phyloP scores from a whole-genome alignment of 768 basidiomycete species.

The Lentinula raphanica region DNA sequence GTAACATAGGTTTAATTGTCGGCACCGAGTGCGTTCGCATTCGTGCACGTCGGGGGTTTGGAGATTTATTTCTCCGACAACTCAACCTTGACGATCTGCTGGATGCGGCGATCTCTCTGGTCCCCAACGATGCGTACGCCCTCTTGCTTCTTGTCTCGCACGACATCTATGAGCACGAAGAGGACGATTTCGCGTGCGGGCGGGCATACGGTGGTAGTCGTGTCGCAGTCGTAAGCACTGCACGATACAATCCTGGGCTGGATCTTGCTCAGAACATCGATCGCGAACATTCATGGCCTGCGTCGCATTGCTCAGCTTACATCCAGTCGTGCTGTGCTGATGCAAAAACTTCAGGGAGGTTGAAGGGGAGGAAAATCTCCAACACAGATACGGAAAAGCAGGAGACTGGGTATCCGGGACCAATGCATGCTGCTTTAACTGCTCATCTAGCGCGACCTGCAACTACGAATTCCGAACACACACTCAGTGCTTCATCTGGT shows the following conservation, averaged over 20 bases:
- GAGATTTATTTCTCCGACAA: conserved; percentile 21
- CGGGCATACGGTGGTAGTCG: conserved; percentile 35
- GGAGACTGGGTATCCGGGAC: neutral
- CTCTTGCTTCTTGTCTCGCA: conserved; percentile 29
- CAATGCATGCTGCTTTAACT: conserved; percentile 17
- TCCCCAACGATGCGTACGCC: conserved; percentile 31
- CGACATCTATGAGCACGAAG: conserved; percentile 29
- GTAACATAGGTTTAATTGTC: conserved; percentile 25
- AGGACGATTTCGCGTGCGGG: conserved; percentile 33
- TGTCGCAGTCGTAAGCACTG: conserved; percentile 32
- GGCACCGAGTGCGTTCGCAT: conserved; percentile 27
- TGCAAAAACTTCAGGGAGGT: conserved; percentile 3
- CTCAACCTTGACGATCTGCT: conserved; percentile 33
- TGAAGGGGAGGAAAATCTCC: conserved; percentile 9
- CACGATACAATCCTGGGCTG: conserved; percentile 29
- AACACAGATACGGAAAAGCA: neutral
- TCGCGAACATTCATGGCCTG: conserved; percentile 31
- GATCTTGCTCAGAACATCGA: conserved; percentile 24
- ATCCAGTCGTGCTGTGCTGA: conserved; percentile 16
- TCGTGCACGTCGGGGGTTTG: conserved; percentile 22
- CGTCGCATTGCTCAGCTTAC: conserved; percentile 27
- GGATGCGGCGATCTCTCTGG: conserved; percentile 27
- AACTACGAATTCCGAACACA: conserved; percentile 10
- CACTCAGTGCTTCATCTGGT: conserved; percentile 13
- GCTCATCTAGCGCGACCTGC: conserved; percentile 13